Evolutionary conservation across 495 filamentous ascomycete species (phyloP).

Genomic region (Friedmanniomyces endolithicus): DNA sequence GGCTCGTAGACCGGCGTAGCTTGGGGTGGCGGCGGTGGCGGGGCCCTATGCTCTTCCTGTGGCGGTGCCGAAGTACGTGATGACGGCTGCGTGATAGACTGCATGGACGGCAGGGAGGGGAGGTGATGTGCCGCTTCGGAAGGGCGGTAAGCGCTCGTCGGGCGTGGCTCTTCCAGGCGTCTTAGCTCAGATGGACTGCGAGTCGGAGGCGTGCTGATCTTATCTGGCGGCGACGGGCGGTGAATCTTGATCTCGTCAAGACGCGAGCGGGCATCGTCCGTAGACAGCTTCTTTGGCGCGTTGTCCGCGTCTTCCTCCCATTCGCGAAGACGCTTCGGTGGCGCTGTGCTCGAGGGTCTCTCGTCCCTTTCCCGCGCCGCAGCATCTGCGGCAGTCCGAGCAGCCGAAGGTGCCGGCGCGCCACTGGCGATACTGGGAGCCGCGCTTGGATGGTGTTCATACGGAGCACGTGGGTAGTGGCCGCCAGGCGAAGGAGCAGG

Average conservation of each 20-base stretch:
- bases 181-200: constrained; percentile 69
- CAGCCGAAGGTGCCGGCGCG: constrained; percentile 60
- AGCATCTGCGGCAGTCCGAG: constrained; percentile 59
- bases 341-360: constrained; percentile 50
- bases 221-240: constrained; percentile 44
- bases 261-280: constrained; percentile 72
- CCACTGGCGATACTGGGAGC: constrained; percentile 63
- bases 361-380: constrained; percentile 74
- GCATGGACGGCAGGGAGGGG: constrained; percentile 55
- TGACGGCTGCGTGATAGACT: constrained; percentile 53
- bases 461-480: constrained; percentile 66
- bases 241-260: constrained; percentile 61
- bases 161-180: constrained; percentile 41
- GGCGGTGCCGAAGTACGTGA: constrained; percentile 37
- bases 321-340: constrained; percentile 74
- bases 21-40: constrained; percentile 42
- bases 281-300: constrained; percentile 68
- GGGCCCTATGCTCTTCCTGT: constrained; percentile 35
- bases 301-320: constrained; percentile 70
- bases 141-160: constrained; percentile 68
- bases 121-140: constrained; percentile 86
- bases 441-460: constrained; percentile 57
- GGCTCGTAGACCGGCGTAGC: constrained; percentile 50
- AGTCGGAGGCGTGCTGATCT: constrained; percentile 52
- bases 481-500: constrained; percentile 73